Evolutionary conservation across 495 filamentous ascomycete genomes (phyloP).

Genomic region (Cryomyces minteri): DNA sequence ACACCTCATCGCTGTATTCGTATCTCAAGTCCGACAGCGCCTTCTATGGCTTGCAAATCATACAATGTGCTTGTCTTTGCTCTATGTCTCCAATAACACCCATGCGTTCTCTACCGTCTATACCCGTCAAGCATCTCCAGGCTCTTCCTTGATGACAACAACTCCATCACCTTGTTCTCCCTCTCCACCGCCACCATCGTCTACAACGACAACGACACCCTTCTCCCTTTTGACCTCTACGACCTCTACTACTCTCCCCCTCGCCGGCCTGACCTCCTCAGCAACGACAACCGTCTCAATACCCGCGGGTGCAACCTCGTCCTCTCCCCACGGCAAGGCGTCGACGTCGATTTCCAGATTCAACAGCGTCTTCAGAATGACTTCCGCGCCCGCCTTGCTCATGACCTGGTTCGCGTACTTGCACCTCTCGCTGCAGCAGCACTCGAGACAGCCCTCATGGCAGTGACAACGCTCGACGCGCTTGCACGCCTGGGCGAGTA

Average conservation of each 20-base stretch:
- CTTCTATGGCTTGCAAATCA: no score
- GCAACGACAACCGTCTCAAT: conserved; percentile 75
- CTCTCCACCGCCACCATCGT: not conserved
- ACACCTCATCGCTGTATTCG: no score
- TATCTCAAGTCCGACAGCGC: no score
- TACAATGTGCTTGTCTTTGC: no score
- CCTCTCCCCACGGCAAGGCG: conserved; percentile 62
- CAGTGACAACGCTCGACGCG: conserved; percentile 58
- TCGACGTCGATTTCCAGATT: conserved; percentile 62
- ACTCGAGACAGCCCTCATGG: conserved; percentile 69
- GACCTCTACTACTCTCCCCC: conserved; percentile 24
- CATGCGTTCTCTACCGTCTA: no score
- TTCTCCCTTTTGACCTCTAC: conserved; percentile 22
- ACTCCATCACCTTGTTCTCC: not conserved
- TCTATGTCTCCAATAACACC: no score
- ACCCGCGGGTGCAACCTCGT: conserved; percentile 42
- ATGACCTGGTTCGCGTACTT: conserved; percentile 81
- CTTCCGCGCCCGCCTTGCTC: conserved; percentile 73
- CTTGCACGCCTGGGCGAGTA: conserved; percentile 61
- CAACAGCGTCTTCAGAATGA: conserved; percentile 60
- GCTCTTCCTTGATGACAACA: conserved; percentile 15
- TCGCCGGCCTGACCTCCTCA: conserved; percentile 35
- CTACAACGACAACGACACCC: conserved; percentile 5
- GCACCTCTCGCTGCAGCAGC: conserved; percentile 69
- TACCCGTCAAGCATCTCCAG: not conserved